Base-by-base conservation (phyloP, 139 green algal species). In the Chlorella ohadii region DNA sequence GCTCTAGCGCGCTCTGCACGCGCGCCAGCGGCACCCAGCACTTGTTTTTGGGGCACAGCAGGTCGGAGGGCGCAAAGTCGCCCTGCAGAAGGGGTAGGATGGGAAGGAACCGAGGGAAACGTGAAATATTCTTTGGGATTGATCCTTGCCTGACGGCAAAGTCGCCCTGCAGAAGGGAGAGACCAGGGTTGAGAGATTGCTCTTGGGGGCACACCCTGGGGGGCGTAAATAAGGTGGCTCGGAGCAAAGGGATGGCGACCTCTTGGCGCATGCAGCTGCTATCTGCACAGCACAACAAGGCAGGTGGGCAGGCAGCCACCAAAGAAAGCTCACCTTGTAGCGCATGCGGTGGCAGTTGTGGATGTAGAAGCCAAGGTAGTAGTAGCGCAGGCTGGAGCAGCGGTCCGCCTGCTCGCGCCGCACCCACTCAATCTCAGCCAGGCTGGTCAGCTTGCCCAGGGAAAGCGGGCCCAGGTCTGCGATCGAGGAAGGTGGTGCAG, bases 331-430 rank as follows among this genome's bases (percentile, higher is more conserved):
- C 81, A 86, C 92, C 87, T 96, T 96, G 86, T 93, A 93, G 36
- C 85, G 86, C 96, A 99, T 98, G 90, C 98, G 97, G 65, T 91
- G 90, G 92, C 97, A 99, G 66, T 78, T 94, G 89, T 98, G 94
- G 61, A 99, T 96, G 94, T 98, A 99, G 88, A 93, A 99, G 47
- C 96, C 97, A 72, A 98, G 92, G 88, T 98, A 98, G 90, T 98
- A 98, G 83, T 95, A 98, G 19, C 87, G 83, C 64, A 99, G 91
- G 22, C 84, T 41, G 15, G 90, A 87, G 67, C 71, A 88, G 55
- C 44, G 66, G 34, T 78, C 38, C 22, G 83, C 86, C 19, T 75
- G n/a, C 51, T 59, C 51, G 12, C 51, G 51, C 25, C 72, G 82
- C 67, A 98, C 92, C 93, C 93, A 99, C 56, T 91, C 87, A 17